Conservation (phyloP, 768 basidiomycete genomes). For the Psilocybe cyanescens region DNA sequence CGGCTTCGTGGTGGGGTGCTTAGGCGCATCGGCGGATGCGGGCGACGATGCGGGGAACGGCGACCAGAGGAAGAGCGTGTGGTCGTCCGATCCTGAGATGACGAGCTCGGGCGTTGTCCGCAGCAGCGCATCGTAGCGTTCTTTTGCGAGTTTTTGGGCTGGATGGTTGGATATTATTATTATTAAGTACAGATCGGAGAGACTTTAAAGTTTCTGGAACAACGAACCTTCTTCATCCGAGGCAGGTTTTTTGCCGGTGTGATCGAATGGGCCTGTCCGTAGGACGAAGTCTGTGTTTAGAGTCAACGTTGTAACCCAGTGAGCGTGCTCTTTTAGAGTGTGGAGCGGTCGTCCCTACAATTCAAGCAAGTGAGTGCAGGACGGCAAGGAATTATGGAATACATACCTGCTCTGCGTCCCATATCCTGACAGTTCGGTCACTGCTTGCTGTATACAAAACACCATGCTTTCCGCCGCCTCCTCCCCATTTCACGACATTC, state of each 20-base stretch:
- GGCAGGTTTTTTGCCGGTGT: conserved; percentile 75
- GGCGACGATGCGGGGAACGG: conserved; percentile 56
- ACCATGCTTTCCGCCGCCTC: conserved; percentile 69
- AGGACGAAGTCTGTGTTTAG: conserved; percentile 95
- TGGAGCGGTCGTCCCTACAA: conserved; percentile 80
- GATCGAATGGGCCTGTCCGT: conserved; percentile 94
- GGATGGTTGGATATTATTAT: not conserved
- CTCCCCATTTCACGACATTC: conserved; percentile 96
- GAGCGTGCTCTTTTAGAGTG: conserved; percentile 92
- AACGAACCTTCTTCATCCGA: conserved; percentile 81
- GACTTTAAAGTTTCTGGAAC: too few relatives aligned
- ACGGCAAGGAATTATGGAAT: not conserved
- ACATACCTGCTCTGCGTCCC: conserved; percentile 81
- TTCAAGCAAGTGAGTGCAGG: not conserved
- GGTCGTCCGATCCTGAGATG: conserved; percentile 97
- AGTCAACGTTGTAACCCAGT: conserved; percentile 98
- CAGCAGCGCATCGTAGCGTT: conserved; percentile 78
- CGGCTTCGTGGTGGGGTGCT: conserved; percentile 38
- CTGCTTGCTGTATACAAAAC: conserved; percentile 95
- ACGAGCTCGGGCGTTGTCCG: conserved; percentile 75
- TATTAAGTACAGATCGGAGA: too few relatives aligned
- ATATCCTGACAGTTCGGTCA: conserved; percentile 92
- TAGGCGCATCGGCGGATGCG: conserved; percentile 12
- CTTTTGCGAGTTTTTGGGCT: conserved; percentile 80
- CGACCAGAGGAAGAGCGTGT: conserved; percentile 97